These are phyloP conservation scores for Fusarium bulbicola DNA, from an alignment of 2,329 filamentous ascomycete species.

Conservation along the genomic window DNA sequence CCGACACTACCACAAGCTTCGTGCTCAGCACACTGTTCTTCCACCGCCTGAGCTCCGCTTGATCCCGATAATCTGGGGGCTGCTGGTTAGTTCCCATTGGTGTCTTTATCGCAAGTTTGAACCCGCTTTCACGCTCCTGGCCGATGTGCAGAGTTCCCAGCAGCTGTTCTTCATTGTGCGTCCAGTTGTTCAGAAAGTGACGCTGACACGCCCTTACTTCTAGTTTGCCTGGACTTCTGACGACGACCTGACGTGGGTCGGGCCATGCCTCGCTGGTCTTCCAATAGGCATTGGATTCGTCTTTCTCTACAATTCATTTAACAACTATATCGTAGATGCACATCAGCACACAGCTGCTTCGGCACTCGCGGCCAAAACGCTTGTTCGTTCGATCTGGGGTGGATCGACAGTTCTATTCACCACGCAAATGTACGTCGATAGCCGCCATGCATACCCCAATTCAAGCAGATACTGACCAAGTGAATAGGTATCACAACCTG, in stretches of 20 bases:
- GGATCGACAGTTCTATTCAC: background rate
- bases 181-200: too few relatives aligned
- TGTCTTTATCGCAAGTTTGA: background rate
- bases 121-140: background rate
- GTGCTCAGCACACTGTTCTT: background rate
- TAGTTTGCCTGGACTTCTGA: background rate
- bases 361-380: too few relatives aligned
- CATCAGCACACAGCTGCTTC: background rate
- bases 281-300: background rate
- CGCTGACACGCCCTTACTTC: accelerated
- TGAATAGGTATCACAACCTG: accelerated
- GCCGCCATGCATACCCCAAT: background rate
- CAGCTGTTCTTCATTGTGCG: too few relatives aligned
- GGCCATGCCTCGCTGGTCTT: background rate
- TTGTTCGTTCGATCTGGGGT: background rate
- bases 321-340: background rate
- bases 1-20: background rate
- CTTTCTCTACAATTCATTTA: background rate
- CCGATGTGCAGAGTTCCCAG: accelerated
- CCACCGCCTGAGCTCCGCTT: background rate
- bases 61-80: background rate
- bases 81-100: background rate
- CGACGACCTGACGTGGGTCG: background rate
- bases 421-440: background rate
- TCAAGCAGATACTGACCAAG: too few relatives aligned